These are phyloP conservation scores for Fusarium euwallaceae DNA, from an alignment of 2,329 filamentous ascomycete genomes.

Conservation along the genomic window DNA sequence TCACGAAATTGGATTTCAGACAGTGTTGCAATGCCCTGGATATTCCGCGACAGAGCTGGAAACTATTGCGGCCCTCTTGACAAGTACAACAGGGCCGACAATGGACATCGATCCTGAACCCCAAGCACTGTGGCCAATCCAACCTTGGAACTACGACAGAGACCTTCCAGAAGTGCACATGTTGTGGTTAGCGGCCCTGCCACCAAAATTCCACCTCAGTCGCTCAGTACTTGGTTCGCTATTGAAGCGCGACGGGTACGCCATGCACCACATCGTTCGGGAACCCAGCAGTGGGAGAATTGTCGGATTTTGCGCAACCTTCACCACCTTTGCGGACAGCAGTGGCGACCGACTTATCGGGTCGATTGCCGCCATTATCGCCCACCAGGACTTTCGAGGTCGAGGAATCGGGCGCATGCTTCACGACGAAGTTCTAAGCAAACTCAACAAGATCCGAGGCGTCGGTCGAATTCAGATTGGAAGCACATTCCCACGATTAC, in stretches of 20 bases:
- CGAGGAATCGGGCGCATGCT: constrained; percentile 67
- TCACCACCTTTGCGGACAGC: constrained; percentile 68
- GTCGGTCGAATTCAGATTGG: constrained; percentile 69
- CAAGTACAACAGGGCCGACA: constrained; percentile 49
- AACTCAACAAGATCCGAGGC: constrained; percentile 64
- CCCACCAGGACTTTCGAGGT: constrained; percentile 61
- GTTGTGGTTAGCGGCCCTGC: constrained; percentile 63
- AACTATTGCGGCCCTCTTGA: constrained; percentile 65
- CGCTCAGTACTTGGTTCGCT: constrained; percentile 59
- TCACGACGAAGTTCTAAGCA: constrained; percentile 63
- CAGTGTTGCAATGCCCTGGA: constrained; percentile 63
- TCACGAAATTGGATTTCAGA: constrained; percentile 61
- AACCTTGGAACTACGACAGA: constrained; percentile 55
- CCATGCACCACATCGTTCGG: constrained; percentile 69
- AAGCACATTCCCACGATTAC: constrained; percentile 69
- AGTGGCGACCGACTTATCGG: constrained; percentile 66
- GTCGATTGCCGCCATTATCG: constrained; percentile 67
- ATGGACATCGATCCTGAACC: constrained; percentile 34
- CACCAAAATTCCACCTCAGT: constrained; percentile 59
- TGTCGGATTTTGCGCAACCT: constrained; percentile 72
- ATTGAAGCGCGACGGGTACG: constrained; percentile 67
- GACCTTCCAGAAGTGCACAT: constrained; percentile 58
- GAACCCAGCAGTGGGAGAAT: constrained; percentile 57
- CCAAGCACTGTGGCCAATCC: constrained; percentile 57
- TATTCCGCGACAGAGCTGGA: constrained; percentile 63